A percentile compares a stretch with the other conserved stretches of the same genome.
Conservation (phyloP, 805 yeast genomes). For the Candida ascalaphidarum region DNA sequence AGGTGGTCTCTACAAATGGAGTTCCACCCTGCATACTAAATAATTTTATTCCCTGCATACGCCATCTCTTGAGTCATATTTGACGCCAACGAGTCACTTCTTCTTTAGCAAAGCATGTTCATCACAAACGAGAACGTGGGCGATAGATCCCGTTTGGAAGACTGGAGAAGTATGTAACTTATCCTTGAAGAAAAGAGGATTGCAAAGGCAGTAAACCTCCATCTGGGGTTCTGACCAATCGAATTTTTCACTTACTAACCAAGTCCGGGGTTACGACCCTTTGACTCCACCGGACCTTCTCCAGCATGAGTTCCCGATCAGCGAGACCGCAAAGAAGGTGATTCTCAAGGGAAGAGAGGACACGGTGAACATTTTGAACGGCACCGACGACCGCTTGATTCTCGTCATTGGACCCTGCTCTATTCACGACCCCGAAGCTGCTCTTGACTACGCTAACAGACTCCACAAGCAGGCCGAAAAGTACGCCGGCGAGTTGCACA, state of each 20-base stretch:
- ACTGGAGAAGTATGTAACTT: conserved; percentile 42
- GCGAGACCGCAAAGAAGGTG: conserved; percentile 47
- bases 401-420: conserved; percentile 97
- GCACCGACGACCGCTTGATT: conserved; percentile 78
- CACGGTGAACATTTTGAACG: conserved; percentile 64
- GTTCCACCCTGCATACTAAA: no score
- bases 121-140: conserved; percentile 78
- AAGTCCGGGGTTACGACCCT: conserved; percentile 80
- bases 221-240: background rate
- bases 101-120: conserved; percentile 71
- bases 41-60: no score
- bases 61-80: no score
- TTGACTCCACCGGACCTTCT: conserved; percentile 90
- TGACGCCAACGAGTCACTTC: no score
- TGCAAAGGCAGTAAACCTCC: no score
- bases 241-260: background rate
- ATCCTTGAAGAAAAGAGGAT: no score
- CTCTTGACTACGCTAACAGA: conserved; percentile 74
- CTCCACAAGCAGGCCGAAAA: conserved; percentile 51
- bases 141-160: conserved; percentile 62
- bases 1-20: no score
- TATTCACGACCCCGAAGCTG: conserved; percentile 89
- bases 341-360: conserved; percentile 72
- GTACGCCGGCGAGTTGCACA: conserved; percentile 65
- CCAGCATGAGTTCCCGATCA: conserved; percentile 75